Evolutionary conservation across 2,329 filamentous ascomycete genomes (phyloP).

Genomic region (Trichophyton mentagrophytes): DNA sequence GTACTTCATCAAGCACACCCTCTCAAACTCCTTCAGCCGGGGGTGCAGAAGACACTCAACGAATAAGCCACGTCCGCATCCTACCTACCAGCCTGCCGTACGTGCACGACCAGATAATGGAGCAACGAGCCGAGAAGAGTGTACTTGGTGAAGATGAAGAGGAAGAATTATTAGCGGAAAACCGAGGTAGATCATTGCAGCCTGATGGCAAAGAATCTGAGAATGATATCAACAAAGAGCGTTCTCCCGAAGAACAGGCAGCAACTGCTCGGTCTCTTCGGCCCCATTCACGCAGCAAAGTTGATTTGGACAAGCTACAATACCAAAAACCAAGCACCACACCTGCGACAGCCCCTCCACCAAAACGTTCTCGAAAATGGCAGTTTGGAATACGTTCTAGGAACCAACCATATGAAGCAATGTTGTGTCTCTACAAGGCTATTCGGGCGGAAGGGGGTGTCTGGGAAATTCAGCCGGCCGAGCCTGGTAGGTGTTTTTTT

Average conservation of each 20-base stretch:
- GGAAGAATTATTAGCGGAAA: background rate
- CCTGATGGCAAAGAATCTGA: constrained; percentile 3
- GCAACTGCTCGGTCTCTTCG: constrained; percentile 70
- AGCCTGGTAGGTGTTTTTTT: constrained; percentile 23
- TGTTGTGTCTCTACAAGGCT: constrained; percentile 90
- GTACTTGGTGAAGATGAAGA: background rate
- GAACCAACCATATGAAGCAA: constrained; percentile 86
- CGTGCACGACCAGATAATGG: constrained; percentile 84
- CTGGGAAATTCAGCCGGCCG: constrained; percentile 53
- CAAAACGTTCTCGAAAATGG: constrained; percentile 70
- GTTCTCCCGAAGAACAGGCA: constrained; percentile 57
- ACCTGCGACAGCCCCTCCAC: constrained; percentile 37
- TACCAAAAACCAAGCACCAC: constrained; percentile 44
- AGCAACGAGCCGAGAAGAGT: constrained; percentile 33
- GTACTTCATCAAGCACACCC: background rate
- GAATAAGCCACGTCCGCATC: constrained; percentile 78
- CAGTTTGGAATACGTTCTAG: constrained; percentile 94
- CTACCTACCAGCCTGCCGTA: constrained; percentile 80
- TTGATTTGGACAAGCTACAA: constrained; percentile 52
- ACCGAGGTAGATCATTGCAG: background rate
- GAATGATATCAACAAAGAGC: constrained; percentile 13
- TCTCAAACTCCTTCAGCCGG: constrained; percentile 6
- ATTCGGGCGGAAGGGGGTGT: constrained; percentile 75
- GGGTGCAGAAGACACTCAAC: constrained; percentile 23
- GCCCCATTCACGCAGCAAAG: constrained; percentile 63